These are phyloP conservation scores for Bocquillonia castaneifolia DNA, from an alignment of 441 rosid species.

Conservation along the genomic window DNA sequence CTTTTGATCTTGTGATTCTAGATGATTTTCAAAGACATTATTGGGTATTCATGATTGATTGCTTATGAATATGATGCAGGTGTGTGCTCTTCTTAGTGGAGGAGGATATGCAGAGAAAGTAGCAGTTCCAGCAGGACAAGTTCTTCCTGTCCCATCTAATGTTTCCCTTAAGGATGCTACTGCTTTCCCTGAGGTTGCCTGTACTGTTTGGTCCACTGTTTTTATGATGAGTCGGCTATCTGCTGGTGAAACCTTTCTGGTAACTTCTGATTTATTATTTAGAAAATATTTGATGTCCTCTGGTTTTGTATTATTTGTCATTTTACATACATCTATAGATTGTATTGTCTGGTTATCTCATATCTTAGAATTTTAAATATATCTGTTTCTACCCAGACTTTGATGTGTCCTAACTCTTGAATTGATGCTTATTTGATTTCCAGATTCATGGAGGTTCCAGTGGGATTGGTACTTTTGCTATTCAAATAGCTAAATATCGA, in stretches of 20 bases:
- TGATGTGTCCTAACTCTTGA: constrained; percentile 3
- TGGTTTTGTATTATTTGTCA: not conserved
- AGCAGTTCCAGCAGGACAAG: constrained; percentile 65
- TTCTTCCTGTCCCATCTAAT: constrained; percentile 63
- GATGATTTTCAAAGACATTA: not conserved
- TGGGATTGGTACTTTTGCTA: constrained; percentile 87
- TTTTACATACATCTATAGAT: not conserved
- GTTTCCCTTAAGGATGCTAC: constrained; percentile 70
- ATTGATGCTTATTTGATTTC: constrained; percentile 20
- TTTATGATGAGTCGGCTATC: constrained; percentile 73
- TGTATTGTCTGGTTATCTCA: not conserved
- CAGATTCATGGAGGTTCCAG: constrained; percentile 93
- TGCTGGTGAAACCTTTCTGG: constrained; percentile 71
- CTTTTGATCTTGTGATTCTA: not conserved
- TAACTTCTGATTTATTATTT: constrained; percentile 24
- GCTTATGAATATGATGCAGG: constrained; percentile 27
- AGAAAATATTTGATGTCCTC: not conserved
- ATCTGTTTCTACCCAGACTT: not conserved
- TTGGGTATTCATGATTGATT: not conserved
- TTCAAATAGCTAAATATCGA: constrained; percentile 70
- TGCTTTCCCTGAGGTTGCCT: constrained; percentile 83
- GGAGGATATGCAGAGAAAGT: constrained; percentile 97
- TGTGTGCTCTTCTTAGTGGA: constrained; percentile 86
- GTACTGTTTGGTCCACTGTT: constrained; percentile 94
- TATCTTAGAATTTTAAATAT: not conserved